A percentile compares a stretch with the other conserved stretches of the same genome.
These are phyloP conservation scores for Nicotiana paniculata DNA, from an alignment of 257 asterid species.

Conservation along the genomic window DNA sequence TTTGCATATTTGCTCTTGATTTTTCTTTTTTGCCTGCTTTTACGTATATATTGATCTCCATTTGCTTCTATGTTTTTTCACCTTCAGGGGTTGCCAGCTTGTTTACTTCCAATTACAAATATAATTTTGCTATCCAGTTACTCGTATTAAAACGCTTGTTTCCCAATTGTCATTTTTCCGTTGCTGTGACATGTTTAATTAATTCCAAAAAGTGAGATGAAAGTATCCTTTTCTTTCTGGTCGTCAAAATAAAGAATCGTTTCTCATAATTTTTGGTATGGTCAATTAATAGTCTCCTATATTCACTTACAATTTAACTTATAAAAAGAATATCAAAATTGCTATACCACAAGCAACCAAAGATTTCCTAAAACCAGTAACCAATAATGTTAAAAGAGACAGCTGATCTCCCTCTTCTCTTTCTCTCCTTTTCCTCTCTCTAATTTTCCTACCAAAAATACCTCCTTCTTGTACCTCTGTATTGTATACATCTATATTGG, in stretches of 20 bases:
- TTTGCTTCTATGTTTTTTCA: background rate
- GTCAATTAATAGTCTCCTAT: too few species aligned
- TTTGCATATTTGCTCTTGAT: constrained; percentile 24
- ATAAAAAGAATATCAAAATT: constrained; percentile 1
- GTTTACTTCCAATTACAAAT: too few species aligned
- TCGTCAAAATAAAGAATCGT: too few species aligned
- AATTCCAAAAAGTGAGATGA: too few species aligned
- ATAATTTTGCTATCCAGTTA: too few species aligned
- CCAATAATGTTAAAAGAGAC: constrained; percentile 30
- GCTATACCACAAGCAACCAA: constrained; percentile 33
- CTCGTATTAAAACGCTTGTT: too few species aligned
- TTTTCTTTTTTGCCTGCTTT: constrained; percentile 26
- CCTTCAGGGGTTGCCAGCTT: background rate
- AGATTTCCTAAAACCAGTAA: constrained; percentile 40
- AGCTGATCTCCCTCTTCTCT: constrained; percentile 37
- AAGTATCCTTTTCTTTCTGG: too few species aligned
- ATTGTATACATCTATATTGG: constrained; percentile 28
- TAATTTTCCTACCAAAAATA: background rate
- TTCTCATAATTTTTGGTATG: too few species aligned
- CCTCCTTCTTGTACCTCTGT: constrained; percentile 17
- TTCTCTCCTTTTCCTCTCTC: constrained; percentile 16
- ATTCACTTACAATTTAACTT: too few species aligned
- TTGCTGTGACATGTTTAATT: too few species aligned
- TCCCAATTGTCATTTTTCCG: too few species aligned
- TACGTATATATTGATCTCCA: constrained; percentile 14